Evolutionary conservation across 768 basidiomycete genomes (phyloP).

Genomic region (Termitomyces sp.): DNA sequence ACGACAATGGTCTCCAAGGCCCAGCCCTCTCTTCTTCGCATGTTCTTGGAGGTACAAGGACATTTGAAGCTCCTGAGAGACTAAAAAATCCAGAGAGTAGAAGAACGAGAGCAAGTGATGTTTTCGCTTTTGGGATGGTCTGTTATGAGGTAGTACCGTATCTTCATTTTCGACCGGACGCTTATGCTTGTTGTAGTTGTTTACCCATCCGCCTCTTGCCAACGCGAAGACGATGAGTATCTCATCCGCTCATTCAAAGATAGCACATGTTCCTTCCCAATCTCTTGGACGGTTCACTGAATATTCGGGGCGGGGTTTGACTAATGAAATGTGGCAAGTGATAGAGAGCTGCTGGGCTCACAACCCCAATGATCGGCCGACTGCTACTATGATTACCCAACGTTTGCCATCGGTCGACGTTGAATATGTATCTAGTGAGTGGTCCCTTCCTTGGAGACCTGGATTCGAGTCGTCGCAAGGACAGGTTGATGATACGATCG

Average conservation of each 20-base stretch:
- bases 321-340: neutral
- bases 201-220: neutral
- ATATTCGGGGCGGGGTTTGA: neutral
- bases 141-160: neutral
- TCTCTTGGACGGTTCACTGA: neutral
- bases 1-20: conserved; percentile 7
- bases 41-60: neutral
- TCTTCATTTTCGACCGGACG: neutral
- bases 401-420: neutral
- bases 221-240: neutral
- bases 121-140: conserved; percentile 2
- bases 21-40: conserved; percentile 4
- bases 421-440: neutral
- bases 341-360: neutral
- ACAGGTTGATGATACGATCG: neutral
- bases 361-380: neutral
- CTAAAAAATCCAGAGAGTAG: neutral
- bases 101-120: neutral
- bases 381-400: neutral
- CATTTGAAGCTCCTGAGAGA: neutral
- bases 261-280: neutral
- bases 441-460: neutral
- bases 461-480: neutral
- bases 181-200: neutral
- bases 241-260: neutral